Conservation (phyloP, 176 grass and related monocot species). For the Puya raimondii region DNA sequence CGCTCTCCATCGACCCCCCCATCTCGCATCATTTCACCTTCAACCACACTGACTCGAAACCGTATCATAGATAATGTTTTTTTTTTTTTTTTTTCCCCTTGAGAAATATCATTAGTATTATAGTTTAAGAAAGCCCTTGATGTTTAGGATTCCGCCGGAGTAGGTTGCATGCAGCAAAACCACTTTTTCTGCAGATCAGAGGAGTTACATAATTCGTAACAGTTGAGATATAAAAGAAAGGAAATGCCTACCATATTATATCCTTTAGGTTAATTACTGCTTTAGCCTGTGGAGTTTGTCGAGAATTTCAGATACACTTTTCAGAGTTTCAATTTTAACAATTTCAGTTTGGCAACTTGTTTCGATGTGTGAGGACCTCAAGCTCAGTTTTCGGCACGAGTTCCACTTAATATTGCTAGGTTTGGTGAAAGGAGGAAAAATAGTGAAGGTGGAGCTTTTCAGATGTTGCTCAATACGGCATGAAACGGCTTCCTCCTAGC, state of each 20-base stretch:
- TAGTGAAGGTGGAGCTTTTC: no score
- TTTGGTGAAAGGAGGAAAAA: no score
- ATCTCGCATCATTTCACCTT: background rate
- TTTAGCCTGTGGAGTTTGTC: background rate
- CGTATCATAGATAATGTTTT: background rate
- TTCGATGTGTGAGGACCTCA: no score
- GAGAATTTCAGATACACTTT: no score
- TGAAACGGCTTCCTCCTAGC: no score
- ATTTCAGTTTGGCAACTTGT: no score
- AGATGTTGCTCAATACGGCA: no score
- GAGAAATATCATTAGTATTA: background rate
- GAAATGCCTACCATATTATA: background rate
- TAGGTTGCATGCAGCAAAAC: constrained; percentile 30
- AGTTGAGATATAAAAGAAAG: background rate
- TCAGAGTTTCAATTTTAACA: no score
- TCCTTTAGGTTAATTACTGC: background rate
- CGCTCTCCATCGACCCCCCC: background rate
- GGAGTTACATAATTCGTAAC: background rate
- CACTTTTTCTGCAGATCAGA: constrained; percentile 28
- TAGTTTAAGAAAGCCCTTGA: background rate
- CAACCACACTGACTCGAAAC: background rate
- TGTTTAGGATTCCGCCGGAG: background rate
- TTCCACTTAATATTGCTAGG: no score
- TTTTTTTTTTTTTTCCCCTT: background rate
- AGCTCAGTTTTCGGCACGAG: no score